phyloP scores from a whole-genome alignment of 1,284 basidiomycete genomes.

The Trametes sp. region DNA sequence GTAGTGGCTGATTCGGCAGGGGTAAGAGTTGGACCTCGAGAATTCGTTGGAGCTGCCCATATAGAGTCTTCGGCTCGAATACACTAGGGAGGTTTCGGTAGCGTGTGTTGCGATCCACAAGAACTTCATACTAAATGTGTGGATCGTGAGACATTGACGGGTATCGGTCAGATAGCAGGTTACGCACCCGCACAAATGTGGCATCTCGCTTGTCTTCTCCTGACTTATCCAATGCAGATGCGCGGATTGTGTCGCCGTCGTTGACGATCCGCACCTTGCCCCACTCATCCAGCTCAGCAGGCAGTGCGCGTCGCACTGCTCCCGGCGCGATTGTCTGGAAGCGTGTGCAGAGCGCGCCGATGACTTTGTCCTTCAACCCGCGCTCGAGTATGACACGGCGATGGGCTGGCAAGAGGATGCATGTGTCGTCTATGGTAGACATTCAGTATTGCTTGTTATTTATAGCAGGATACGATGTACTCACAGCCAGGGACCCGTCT shows the following conservation, averaged over 20 bases:
- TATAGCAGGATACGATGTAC: too few species aligned
- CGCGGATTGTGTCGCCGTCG: slow-evolving; percentile 26
- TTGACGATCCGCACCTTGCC: slow-evolving; percentile 21
- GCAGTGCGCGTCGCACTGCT: background rate
- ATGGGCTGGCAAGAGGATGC: background rate
- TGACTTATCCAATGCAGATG: background rate
- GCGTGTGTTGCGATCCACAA: slow-evolving; percentile 24
- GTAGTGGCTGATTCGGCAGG: background rate
- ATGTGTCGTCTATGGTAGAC: slow-evolving; percentile 10
- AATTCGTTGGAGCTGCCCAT: slow-evolving; percentile 18
- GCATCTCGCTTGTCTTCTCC: slow-evolving; percentile 20
- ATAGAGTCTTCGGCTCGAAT: slow-evolving; percentile 4
- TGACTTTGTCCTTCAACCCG: slow-evolving; percentile 6
- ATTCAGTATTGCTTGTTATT: too few species aligned
- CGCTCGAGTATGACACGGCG: background rate
- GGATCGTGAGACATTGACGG: too few species aligned
- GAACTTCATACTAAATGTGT: slow-evolving; percentile 34
- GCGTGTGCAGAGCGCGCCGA: slow-evolving; percentile 3
- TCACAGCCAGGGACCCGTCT: background rate
- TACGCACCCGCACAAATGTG: slow-evolving; percentile 28
- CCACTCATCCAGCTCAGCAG: slow-evolving; percentile 13
- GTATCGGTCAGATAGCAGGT: too few species aligned
- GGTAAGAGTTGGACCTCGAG: background rate
- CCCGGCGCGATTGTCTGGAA: background rate
- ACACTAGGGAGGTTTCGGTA: background rate